Conservation (phyloP, 495 filamentous ascomycete genomes). For the Friedmanniomyces simplex region DNA sequence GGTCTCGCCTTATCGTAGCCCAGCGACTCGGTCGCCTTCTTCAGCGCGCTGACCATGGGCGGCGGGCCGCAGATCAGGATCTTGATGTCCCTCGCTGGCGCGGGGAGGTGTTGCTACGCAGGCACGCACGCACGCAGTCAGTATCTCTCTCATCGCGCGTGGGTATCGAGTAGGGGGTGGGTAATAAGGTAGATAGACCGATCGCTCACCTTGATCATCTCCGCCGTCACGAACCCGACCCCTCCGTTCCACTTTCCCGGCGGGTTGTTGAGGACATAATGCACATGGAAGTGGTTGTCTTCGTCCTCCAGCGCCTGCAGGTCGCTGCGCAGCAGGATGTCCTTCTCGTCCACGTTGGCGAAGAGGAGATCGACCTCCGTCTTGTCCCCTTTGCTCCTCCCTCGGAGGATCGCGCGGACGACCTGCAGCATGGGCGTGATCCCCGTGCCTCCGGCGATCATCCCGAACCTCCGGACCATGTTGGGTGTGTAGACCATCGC, state of each 20-base stretch:
- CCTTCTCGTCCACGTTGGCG: conserved; percentile 85
- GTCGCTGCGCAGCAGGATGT: conserved; percentile 88
- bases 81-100: conserved; percentile 80
- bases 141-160: no score
- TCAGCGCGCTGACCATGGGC: conserved; percentile 93
- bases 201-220: conserved; percentile 93
- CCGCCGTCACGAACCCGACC: conserved; percentile 84
- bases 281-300: conserved; percentile 69
- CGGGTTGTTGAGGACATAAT: conserved; percentile 95
- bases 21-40: conserved; percentile 82
- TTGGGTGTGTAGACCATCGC: conserved; percentile 94
- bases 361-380: conserved; percentile 92
- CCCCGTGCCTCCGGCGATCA: conserved; percentile 95
- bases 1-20: conserved; percentile 85
- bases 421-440: conserved; percentile 98
- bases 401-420: conserved; percentile 78
- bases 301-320: conserved; percentile 65
- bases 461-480: conserved; percentile 88
- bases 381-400: conserved; percentile 59
- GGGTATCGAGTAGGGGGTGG: no score
- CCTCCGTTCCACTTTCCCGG: conserved; percentile 81
- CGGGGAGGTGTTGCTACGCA: conserved; percentile 75
- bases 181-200: no score
- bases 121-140: background rate
- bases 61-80: conserved; percentile 93